phyloP scores from a whole-genome alignment of 306 rosid genomes.

The Vigna angularis region DNA sequence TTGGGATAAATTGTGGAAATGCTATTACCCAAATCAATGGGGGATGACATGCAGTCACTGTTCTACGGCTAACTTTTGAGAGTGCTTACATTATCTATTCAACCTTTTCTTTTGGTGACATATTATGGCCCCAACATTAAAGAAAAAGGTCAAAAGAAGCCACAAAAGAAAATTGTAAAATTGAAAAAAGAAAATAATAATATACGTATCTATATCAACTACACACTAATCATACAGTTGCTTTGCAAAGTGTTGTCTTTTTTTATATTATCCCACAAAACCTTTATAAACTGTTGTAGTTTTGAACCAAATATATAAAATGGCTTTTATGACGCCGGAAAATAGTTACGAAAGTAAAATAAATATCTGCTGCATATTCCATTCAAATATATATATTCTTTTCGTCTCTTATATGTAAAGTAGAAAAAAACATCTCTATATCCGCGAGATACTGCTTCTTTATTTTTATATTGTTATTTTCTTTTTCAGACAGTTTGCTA shows the following conservation, averaged over 20 bases:
- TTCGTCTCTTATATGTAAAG: conserved; percentile 49
- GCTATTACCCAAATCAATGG: neutral
- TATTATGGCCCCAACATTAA: conserved; percentile 38
- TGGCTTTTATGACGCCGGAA: neutral
- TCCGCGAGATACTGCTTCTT: neutral
- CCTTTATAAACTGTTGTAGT: neutral
- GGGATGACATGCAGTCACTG: neutral
- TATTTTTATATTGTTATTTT: neutral
- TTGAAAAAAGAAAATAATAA: no score
- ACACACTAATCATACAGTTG: conserved; percentile 24
- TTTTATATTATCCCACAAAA: neutral
- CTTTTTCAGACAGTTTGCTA: neutral
- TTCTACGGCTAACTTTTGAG: neutral
- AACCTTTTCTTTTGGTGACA: conserved; percentile 35
- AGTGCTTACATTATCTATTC: neutral
- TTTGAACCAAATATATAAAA: neutral
- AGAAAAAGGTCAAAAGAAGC: conserved; percentile 27
- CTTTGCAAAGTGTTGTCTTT: neutral
- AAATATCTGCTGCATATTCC: conserved; percentile 39
- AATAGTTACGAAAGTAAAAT: neutral
- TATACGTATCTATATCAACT: conserved; percentile 29
- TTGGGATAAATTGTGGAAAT: neutral
- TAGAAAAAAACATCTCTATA: neutral
- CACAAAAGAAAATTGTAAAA: conserved; percentile 1
- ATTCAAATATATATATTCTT: conserved; percentile 34